Percentiles rank a stretch among this genome's conserved stretches.
phyloP scores from a whole-genome alignment of 2,329 filamentous ascomycete genomes.

The Podosphaera fusca region DNA sequence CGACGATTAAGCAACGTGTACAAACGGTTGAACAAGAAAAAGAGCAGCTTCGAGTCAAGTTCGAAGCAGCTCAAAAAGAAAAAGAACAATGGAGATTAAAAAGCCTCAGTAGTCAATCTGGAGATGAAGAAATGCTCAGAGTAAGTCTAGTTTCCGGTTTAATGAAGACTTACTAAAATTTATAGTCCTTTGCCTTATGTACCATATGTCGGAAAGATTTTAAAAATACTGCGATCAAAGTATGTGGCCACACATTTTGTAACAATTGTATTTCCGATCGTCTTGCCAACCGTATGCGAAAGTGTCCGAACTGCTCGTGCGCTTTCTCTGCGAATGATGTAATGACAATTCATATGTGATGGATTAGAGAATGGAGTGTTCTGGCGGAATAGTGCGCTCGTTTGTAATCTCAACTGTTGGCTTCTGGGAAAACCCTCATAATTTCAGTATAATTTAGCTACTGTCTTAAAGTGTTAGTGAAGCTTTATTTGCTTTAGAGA shows the following conservation, averaged over 20 bases:
- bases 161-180: constrained; percentile 16
- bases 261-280: constrained; percentile 74
- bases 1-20: constrained; percentile 30
- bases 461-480: too few relatives aligned
- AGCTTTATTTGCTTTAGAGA: too few relatives aligned
- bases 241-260: constrained; percentile 90
- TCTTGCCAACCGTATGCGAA: constrained; percentile 70
- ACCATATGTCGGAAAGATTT: constrained; percentile 81
- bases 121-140: constrained; percentile 66
- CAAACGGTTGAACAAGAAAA: constrained; percentile 48
- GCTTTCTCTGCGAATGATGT: constrained; percentile 80
- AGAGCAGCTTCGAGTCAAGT: constrained; percentile 54
- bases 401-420: background rate
- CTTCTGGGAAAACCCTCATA: background rate
- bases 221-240: constrained; percentile 83
- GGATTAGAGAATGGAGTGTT: background rate
- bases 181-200: constrained; percentile 56
- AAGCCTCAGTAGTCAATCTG: constrained; percentile 55
- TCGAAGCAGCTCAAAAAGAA: constrained; percentile 62
- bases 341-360: constrained; percentile 42
- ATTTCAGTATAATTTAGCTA: too few relatives aligned
- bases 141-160: constrained; percentile 30
- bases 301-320: constrained; percentile 84
- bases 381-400: background rate
- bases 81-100: constrained; percentile 71